These are phyloP conservation scores for Diplodia seriata DNA, from an alignment of 2,329 filamentous ascomycete species.

Conservation along the genomic window DNA sequence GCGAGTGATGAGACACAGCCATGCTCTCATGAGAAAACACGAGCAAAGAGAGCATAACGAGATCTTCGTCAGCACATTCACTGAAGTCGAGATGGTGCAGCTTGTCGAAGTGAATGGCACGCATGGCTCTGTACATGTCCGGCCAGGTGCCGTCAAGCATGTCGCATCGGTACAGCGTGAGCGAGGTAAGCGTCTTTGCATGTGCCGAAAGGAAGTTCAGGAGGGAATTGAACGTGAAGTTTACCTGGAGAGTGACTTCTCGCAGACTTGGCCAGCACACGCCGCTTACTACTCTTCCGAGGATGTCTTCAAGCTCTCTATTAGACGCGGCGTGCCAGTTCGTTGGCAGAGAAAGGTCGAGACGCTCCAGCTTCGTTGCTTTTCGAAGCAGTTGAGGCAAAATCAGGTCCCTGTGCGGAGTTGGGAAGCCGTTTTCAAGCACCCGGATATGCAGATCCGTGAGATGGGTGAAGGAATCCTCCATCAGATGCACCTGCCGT, in stretches of 20 bases:
- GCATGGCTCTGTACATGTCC: neutral
- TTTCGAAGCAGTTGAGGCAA: neutral
- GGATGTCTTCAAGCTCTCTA: neutral
- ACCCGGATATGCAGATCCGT: neutral
- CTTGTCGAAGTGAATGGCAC: neutral
- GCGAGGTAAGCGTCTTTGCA: neutral
- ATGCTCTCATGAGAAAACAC: neutral
- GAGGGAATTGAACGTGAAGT: neutral
- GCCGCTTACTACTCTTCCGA: neutral
- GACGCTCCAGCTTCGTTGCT: neutral
- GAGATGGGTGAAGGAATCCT: neutral
- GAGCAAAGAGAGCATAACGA: neutral
- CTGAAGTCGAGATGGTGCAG: neutral
- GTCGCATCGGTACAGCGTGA: neutral
- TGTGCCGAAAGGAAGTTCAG: neutral
- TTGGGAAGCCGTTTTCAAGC: neutral
- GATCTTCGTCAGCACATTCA: neutral
- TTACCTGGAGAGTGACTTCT: neutral
- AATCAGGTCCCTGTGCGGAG: neutral
- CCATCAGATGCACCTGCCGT: neutral
- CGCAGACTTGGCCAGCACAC: neutral
- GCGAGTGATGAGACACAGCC: neutral
- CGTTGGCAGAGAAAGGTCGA: neutral
- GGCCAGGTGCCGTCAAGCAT: neutral
- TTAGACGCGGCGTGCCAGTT: neutral